Base-by-base conservation (phyloP, 2,329 filamentous ascomycete species). In the Fusarium drepaniforme region DNA sequence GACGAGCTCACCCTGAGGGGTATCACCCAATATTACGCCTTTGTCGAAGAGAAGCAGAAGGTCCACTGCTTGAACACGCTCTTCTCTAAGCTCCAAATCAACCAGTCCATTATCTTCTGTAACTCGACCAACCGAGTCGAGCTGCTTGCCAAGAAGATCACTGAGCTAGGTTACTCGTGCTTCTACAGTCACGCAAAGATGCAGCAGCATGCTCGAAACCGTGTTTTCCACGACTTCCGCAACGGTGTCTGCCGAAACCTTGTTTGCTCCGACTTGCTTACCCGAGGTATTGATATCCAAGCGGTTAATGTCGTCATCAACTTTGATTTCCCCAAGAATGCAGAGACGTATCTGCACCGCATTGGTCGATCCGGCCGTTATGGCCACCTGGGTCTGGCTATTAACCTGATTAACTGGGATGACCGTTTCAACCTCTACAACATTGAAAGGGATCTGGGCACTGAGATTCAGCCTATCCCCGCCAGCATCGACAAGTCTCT, bases 101-200 rank as follows among this genome's bases (percentile, higher is more conserved):
- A 99, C 86, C 97, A 99, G 87, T 99, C 97, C 73, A 99, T 99
- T 87, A 99, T 99, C 83, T 99, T 99, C 88, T 99, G 97, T 87
- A 99, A 99, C 86, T 99, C 97, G 46, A 99, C 97, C 64, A 98
- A 98, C 84, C 94, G 97, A 76, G 97, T 99, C 71, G 97, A 99
- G 85, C 89, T 99, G 64, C 90, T 99, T 30, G 97, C 97, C 61
- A 99, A 99, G 89, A 99, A 99, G 85, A 99, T 99, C 81, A 99
- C 97, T 58, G 97, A 99, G 84, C 91, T 99, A 75, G 97, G 97
- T 75, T 99, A 99, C 86, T 99, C 97, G 1, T 99, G 97, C 87
- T 99, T 98, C 87, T 99, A 99, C 87, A 98, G 96, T 78, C 97
- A 99, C 84, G 97, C 97, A 63, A 95, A 96, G 82, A 99, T 99